Percentiles rank a stretch among this genome's conserved stretches.
These are phyloP conservation scores for Yarrowia hollandica DNA, from an alignment of 805 yeast genomes.

Conservation along the genomic window DNA sequence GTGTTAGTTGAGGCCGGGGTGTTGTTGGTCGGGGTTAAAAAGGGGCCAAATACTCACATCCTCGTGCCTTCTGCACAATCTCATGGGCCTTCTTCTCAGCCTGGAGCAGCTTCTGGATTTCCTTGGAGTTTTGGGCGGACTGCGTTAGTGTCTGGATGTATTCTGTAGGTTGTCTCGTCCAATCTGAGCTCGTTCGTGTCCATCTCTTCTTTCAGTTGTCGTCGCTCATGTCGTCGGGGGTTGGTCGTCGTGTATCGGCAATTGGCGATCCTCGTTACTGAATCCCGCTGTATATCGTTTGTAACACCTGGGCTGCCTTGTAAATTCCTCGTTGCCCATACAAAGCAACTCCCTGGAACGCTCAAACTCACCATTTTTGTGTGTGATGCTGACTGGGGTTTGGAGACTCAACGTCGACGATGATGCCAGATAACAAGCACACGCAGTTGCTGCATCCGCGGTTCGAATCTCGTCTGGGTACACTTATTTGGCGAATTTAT, in stretches of 20 bases:
- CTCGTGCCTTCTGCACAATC: constrained; percentile 89
- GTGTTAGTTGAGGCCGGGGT: constrained; percentile 39
- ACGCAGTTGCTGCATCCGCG: background rate
- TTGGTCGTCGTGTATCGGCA: too few species aligned
- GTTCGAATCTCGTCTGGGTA: background rate
- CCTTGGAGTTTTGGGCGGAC: constrained; percentile 52
- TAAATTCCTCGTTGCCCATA: background rate
- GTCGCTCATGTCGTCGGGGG: background rate
- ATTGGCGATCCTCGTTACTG: too few species aligned
- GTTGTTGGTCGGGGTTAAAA: background rate
- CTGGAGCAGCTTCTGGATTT: constrained; percentile 69
- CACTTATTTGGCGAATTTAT: background rate
- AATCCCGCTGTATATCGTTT: too few species aligned
- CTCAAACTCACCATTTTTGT: constrained; percentile 19
- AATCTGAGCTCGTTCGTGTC: too few species aligned
- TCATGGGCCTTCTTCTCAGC: constrained; percentile 98
- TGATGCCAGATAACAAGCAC: constrained; percentile 28
- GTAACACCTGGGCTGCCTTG: background rate
- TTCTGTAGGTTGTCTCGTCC: too few species aligned
- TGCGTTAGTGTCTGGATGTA: too few species aligned
- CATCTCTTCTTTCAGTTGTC: too few species aligned
- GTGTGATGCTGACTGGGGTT: constrained; percentile 1
- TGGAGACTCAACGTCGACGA: constrained; percentile 7
- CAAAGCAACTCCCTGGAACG: too few species aligned
- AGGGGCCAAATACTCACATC: constrained; percentile 62